Evolutionary conservation across 2,329 filamentous ascomycete genomes (phyloP).

Genomic region (Cylindrodendrum hubeiense): DNA sequence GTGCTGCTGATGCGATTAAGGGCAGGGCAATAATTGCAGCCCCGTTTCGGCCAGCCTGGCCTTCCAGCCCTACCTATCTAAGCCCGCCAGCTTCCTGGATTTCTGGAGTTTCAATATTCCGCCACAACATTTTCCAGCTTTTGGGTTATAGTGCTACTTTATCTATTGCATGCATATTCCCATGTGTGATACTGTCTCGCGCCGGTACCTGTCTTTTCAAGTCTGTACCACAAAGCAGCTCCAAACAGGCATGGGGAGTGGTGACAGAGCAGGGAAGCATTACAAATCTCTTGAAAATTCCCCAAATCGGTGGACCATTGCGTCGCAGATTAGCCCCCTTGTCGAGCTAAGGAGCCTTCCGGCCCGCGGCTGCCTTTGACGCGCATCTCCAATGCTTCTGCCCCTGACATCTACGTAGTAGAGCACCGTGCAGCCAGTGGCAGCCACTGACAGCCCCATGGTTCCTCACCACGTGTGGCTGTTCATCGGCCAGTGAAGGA

Average conservation of each 20-base stretch:
- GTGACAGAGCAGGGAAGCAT: constrained; percentile 9
- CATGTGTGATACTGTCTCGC: no score
- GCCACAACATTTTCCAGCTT: not conserved
- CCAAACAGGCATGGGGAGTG: not conserved
- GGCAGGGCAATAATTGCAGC: not conserved
- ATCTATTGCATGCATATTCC: not conserved
- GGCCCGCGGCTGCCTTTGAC: not conserved
- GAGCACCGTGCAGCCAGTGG: not conserved
- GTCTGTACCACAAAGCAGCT: not conserved
- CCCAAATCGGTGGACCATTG: not conserved
- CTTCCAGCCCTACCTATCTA: not conserved
- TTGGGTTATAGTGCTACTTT: not conserved
- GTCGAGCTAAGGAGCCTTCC: not conserved
- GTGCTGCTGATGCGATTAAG: not conserved
- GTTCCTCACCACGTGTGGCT: not conserved
- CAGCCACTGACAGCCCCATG: not conserved
- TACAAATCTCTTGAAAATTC: not conserved
- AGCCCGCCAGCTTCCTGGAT: not conserved
- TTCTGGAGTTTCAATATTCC: not conserved
- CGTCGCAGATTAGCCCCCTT: not conserved
- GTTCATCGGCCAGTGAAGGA: not conserved
- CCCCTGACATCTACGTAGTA: not conserved
- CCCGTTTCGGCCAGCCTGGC: not conserved
- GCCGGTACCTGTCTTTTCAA: not conserved
- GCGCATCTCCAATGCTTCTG: not conserved